Base-by-base conservation (phyloP, 495 filamentous ascomycete species). In the Penicillium mononematosum region DNA sequence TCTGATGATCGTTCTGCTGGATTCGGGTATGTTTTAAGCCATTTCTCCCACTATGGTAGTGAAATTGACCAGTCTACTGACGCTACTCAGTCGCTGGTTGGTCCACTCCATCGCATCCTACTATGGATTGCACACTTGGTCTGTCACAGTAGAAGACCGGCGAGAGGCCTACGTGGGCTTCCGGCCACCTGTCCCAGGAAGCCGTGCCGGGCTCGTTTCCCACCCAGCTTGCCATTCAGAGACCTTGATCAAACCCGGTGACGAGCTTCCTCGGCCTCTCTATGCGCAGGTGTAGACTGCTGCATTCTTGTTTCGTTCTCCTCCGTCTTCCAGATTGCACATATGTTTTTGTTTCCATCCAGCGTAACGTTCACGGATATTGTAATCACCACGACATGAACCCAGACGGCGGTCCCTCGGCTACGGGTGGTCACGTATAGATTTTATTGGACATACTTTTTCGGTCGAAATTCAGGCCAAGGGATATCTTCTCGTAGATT, bases 51-150 rank as follows among this genome's bases (percentile, higher is more conserved):
- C 5, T 5, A 16, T 41, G 25, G 25, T 16, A 55, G 41, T 53
- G 48, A 20, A 14, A 16, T 41, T 51, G 5, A 29, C 12, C 38
- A 42, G 8, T 42, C 25, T 29, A 1, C 34, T 24, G 53, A 54
- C 17, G 5, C 16, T 10, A 17, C 14, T 45, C 58, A 95, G 90
- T 59, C 88, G 94, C 48, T 98, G 91, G 89, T 83, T 98, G 53
- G 91, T 96, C 5, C 92, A 98, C 74, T 88, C 85, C 47, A 90
- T 98, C 60, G 95, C 91, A 20, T 78, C 85, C 7, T 98, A 98
- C 70, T 98, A 98, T 70, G 93, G 91, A 31, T 79, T 98, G 54
- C 84, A 83, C 47, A 93, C 91, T 42, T 92, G 88, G 80, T 91
- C 87, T 2, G 81, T 92, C 64, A 89, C 89, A 1, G 79, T 85